A percentile compares a stretch with the other conserved stretches of the same genome.
Evolutionary conservation across 2,329 filamentous ascomycete genomes (phyloP).

Genomic region (Aspergillus sojae): DNA sequence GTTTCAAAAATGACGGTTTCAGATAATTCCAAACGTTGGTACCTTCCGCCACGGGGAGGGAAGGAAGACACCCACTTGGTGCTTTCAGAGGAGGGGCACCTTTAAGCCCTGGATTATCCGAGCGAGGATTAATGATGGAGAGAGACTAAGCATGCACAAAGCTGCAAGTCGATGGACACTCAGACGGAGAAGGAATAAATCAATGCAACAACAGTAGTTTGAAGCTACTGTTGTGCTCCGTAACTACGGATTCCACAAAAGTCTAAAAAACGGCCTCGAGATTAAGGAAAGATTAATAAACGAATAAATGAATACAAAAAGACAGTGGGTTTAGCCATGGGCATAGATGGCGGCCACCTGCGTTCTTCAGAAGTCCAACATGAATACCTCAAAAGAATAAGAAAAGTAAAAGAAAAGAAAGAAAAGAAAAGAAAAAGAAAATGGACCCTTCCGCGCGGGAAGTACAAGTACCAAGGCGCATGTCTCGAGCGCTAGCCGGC

Average conservation of each 20-base stretch:
- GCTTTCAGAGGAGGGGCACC: conserved; percentile 17
- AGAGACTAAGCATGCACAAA: conserved; percentile 21
- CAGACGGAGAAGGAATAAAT: conserved; percentile 20
- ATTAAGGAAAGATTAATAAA: background rate
- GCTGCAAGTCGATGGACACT: conserved; percentile 16
- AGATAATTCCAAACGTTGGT: conserved; percentile 26
- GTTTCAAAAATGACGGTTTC: conserved; percentile 31
- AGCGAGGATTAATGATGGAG: conserved; percentile 15
- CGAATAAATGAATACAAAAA: background rate
- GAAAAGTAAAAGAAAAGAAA: background rate
- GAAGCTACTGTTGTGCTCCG: conserved; percentile 28
- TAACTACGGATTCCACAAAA: conserved; percentile 17
- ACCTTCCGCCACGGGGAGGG: conserved; percentile 16
- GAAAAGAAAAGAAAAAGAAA: background rate
- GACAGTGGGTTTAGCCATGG: conserved; percentile 7
- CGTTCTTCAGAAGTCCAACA: conserved; percentile 7
- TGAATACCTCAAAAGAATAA: background rate
- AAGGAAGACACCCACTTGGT: conserved; percentile 14
- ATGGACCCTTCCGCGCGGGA: background rate
- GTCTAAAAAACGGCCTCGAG: background rate
- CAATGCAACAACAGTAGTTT: conserved; percentile 25
- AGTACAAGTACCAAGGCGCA: conserved; percentile 15
- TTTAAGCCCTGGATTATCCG: conserved; percentile 14
- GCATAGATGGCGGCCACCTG: background rate
- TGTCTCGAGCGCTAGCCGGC: conserved; percentile 17